A percentile compares a stretch with the other conserved stretches of the same genome.
phyloP scores from a whole-genome alignment of 2,329 filamentous ascomycete genomes.

The Exserohilum turcica region DNA sequence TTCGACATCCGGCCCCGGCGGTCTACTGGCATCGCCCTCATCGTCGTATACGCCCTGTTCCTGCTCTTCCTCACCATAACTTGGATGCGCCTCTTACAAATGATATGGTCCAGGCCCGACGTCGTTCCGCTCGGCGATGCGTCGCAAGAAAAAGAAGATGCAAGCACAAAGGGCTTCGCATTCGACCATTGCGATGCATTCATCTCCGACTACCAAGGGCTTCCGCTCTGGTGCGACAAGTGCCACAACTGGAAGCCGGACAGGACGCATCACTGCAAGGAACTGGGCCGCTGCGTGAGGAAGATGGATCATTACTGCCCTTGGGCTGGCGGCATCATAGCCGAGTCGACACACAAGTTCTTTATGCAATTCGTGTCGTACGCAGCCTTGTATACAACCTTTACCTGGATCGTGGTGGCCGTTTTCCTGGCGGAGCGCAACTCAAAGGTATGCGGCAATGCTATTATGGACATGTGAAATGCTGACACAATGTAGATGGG shows the following conservation, averaged over 20 bases:
- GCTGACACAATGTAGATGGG: slow-evolving; percentile 20
- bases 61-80: slow-evolving; percentile 68
- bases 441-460: slow-evolving; percentile 52
- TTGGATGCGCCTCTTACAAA: slow-evolving; percentile 73
- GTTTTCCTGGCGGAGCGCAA: slow-evolving; percentile 65
- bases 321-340: slow-evolving; percentile 91
- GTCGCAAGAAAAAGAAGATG: slow-evolving; percentile 35
- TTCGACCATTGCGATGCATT: slow-evolving; percentile 87
- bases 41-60: slow-evolving; percentile 74
- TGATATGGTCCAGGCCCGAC: slow-evolving; percentile 73
- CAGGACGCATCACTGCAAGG: slow-evolving; percentile 82
- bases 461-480: neutral
- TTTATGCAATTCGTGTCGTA: slow-evolving; percentile 88
- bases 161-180: slow-evolving; percentile 60
- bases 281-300: slow-evolving; percentile 77
- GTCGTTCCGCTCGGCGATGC: slow-evolving; percentile 66
- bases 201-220: slow-evolving; percentile 78
- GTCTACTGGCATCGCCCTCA: slow-evolving; percentile 68
- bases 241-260: slow-evolving; percentile 90
- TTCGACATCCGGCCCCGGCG: slow-evolving; percentile 48
- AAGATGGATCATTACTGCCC: slow-evolving; percentile 98
- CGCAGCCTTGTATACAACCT: slow-evolving; percentile 68
- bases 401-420: slow-evolving; percentile 67
- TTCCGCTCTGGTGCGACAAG: slow-evolving; percentile 81
- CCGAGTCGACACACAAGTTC: slow-evolving; percentile 86